Percentiles rank a stretch among this genome's conserved stretches.
Conservation (phyloP, 495 filamentous ascomycete species). For the Podospora fimiseda region DNA sequence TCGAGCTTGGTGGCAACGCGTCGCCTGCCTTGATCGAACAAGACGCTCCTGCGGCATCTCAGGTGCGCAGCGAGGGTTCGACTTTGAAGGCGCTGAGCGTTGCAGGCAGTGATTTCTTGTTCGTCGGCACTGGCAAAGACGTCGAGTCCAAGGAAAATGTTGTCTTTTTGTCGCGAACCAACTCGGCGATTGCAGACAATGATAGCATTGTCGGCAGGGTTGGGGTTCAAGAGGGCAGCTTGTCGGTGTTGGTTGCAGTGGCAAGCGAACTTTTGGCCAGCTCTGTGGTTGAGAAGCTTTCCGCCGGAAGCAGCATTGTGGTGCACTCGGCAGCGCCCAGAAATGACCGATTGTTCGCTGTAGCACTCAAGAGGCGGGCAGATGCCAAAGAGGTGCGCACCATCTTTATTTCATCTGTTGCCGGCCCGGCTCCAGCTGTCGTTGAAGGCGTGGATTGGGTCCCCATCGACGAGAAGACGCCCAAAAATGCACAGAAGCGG, state of each 20-base stretch:
- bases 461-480: not conserved
- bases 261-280: not conserved
- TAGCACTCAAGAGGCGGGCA: not conserved
- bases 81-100: not conserved
- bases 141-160: not conserved
- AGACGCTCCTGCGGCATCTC: not conserved
- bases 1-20: not conserved
- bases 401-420: not conserved
- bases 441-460: not conserved
- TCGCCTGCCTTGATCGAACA: not conserved
- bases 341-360: not conserved
- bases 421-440: not conserved
- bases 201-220: not conserved
- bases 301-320: not conserved
- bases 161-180: not conserved
- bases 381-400: not conserved
- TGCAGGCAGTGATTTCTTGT: not conserved
- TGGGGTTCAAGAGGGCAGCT: not conserved
- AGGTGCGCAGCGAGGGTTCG: not conserved
- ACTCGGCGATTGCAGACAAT: not conserved
- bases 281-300: not conserved
- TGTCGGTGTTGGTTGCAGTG: not conserved
- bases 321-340: not conserved
- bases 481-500: not conserved
- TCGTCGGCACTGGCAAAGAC: not conserved